Base-by-base conservation (phyloP, 2,329 filamentous ascomycete genomes). In the Grosmannia huntii region DNA sequence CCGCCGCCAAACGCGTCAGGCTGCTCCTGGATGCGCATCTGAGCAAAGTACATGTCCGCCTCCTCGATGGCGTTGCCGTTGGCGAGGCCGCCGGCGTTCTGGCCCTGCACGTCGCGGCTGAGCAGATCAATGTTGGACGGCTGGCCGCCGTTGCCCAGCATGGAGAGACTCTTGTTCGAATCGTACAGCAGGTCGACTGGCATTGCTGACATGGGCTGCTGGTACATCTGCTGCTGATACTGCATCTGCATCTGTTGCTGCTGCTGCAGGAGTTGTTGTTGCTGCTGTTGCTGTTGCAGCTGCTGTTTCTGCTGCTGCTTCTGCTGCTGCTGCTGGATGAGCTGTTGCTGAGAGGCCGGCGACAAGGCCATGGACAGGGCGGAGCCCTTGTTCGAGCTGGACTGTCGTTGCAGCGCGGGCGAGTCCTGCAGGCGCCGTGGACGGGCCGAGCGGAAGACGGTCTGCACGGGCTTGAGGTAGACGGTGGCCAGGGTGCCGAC, bases 381-480 rank as follows among this genome's bases (percentile, higher is more conserved):
- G 25, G 53, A 49, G 38, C 49, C 57, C 3, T 53, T 49, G 78
- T 48, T 19, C n/a, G 38, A n/a, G 1, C 81, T 80, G 0, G 84
- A 82, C 0, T 87, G 81, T 62, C 83, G 85, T 72, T 96, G 94
- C 46, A 99, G 76, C 0, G 91, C 91, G 0, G 92, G 91, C 2
- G 86, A 92, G 57, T 95, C 89, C 58, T 84, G 79, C 2, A 99
- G 78, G 59, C 84, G 85, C 25, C 90, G 81, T 1, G 89, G 87
- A 16, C 94, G 82, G 14, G 94, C 92, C 21, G 86, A 86, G 59
- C 94, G 86, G 78, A 99, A 99, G 11, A 99, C 94, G 57, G 94
- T 92, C 69, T 97, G 90, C 6, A 99, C 92, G 4, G 94, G 94
- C 71, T 99, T 99, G 55, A 99, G 82, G 71, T 99, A 99, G 56